These are phyloP conservation scores for Trichoderma endophyticum DNA, from an alignment of 2,329 filamentous ascomycete species.

Conservation along the genomic window DNA sequence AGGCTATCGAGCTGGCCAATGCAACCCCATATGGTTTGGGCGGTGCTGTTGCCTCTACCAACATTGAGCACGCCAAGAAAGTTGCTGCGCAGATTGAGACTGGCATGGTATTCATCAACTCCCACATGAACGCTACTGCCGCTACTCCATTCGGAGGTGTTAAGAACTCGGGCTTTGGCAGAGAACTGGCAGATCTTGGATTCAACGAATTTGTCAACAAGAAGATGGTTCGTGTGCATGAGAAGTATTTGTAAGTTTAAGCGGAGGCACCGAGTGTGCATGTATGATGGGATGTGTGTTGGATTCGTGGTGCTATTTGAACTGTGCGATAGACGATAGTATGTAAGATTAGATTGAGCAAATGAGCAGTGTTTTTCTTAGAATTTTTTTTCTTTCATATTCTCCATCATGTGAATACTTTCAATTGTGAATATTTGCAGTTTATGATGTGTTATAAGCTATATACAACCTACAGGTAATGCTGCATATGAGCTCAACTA, in stretches of 20 bases:
- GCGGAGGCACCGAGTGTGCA: neutral
- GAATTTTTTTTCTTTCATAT: neutral
- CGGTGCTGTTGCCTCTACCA: constrained; percentile 53
- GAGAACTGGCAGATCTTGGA: neutral
- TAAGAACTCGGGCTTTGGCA: constrained; percentile 16
- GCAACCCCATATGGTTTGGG: constrained; percentile 53
- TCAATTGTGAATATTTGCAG: neutral
- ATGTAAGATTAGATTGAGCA: neutral
- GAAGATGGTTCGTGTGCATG: constrained; percentile 4
- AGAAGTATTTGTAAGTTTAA: neutral
- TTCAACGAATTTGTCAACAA: constrained; percentile 12
- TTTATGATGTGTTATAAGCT: neutral
- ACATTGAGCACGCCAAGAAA: constrained; percentile 41
- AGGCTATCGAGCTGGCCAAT: constrained; percentile 29
- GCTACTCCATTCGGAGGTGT: constrained; percentile 30
- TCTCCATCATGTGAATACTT: neutral
- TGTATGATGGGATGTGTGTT: neutral
- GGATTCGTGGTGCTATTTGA: neutral
- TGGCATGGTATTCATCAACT: constrained; percentile 45
- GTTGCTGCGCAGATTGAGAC: constrained; percentile 51
- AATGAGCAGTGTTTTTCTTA: neutral
- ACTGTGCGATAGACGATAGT: neutral
- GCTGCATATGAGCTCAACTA: neutral
- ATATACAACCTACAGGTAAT: neutral
- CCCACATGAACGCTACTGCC: constrained; percentile 24